These are phyloP conservation scores for Penicillium rolfsii DNA, from an alignment of 2,329 filamentous ascomycete species.

Conservation along the genomic window DNA sequence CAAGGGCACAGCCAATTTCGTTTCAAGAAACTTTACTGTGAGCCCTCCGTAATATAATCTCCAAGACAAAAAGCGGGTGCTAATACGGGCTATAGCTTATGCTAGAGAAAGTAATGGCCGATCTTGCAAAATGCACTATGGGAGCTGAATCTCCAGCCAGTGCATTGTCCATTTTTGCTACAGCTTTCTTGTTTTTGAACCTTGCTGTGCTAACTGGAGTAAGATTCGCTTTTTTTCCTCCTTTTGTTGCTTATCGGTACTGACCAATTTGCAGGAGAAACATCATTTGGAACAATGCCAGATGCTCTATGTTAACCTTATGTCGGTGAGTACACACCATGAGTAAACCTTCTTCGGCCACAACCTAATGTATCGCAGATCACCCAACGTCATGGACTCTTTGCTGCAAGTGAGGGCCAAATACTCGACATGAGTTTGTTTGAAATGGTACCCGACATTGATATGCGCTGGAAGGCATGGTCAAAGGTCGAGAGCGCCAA, in stretches of 20 bases:
- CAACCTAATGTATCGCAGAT: constrained; percentile 29
- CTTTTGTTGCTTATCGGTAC: not conserved
- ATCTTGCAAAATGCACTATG: constrained; percentile 49
- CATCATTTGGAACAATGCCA: constrained; percentile 53
- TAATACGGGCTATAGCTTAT: constrained; percentile 26
- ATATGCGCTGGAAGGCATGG: constrained; percentile 57
- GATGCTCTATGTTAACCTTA: constrained; percentile 56
- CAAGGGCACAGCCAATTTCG: constrained; percentile 55
- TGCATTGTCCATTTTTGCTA: constrained; percentile 53
- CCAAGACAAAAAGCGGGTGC: constrained; percentile 3
- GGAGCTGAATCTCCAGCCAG: constrained; percentile 45
- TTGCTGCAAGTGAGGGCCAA: constrained; percentile 52
- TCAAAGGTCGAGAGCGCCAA: constrained; percentile 57
- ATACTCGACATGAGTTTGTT: constrained; percentile 47
- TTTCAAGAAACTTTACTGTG: constrained; percentile 51
- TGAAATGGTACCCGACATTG: constrained; percentile 48
- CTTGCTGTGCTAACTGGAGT: constrained; percentile 54
- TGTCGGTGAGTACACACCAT: constrained; percentile 39
- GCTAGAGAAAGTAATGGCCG: constrained; percentile 47
- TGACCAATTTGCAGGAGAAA: constrained; percentile 40
- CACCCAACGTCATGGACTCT: constrained; percentile 56
- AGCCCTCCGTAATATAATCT: not conserved
- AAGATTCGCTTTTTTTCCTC: constrained; percentile 4
- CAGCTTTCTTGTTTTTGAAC: constrained; percentile 53
- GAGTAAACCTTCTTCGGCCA: too few relatives aligned